phyloP scores from a whole-genome alignment of 257 asterid genomes.

The Nicotiana tabacum region DNA sequence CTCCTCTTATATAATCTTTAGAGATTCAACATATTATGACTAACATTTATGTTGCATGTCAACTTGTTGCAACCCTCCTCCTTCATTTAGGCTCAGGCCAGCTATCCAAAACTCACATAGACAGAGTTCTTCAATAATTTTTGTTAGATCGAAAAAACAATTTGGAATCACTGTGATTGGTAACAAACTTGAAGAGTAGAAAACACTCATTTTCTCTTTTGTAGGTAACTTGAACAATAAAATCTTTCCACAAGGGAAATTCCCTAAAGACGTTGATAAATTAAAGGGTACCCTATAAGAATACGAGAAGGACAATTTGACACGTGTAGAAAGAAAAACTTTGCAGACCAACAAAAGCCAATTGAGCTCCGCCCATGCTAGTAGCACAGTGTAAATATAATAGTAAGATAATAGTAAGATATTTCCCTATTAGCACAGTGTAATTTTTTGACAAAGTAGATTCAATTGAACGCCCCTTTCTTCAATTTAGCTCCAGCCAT shows the following conservation, averaged over 20 bases:
- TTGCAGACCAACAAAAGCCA: background rate
- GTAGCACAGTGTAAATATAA: too few relatives aligned
- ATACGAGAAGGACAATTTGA: background rate
- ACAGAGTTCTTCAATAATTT: background rate
- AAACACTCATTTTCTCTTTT: background rate
- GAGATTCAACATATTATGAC: background rate
- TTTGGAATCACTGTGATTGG: background rate
- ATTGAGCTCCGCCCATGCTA: background rate
- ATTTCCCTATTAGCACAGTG: too few relatives aligned
- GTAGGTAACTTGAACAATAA: background rate
- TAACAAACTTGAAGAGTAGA: background rate
- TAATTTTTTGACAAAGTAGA: too few relatives aligned
- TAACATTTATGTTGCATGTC: background rate
- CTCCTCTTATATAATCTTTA: background rate
- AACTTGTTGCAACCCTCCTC: background rate
- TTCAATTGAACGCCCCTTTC: too few relatives aligned
- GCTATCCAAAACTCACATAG: background rate
- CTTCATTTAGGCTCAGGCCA: background rate
- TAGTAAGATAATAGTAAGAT: too few relatives aligned
- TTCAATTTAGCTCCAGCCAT: too few relatives aligned
- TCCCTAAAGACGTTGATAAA: background rate
- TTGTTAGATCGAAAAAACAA: background rate
- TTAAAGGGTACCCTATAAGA: background rate
- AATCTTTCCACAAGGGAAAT: background rate
- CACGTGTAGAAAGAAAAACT: background rate